Base-by-base conservation (phyloP, 352 stramenopile species). In the Pythium coloratum region DNA sequence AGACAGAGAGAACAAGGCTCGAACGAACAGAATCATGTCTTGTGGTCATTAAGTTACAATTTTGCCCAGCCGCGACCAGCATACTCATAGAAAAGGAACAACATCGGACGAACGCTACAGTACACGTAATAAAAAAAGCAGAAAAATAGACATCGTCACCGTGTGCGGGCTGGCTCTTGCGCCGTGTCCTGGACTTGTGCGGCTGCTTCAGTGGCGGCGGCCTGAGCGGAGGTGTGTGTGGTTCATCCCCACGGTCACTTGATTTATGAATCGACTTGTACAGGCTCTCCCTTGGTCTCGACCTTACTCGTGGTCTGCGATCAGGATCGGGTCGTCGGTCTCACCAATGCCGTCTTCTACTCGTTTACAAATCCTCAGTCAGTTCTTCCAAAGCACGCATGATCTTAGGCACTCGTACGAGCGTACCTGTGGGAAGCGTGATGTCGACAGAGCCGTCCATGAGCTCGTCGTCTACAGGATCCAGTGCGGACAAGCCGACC, bases 221-320 rank as follows among this genome's bases (percentile, higher is more conserved):
- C 55, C 6, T 26, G 26, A 46, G 18, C 61, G 20, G 51, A 34
- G 51, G 36, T 54, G 30, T 59, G 40, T 66, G 64, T 70, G 64
- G 64, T 70, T 70, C 64, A 70, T 70, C 57, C 64, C 64, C 64
- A 70, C 64, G 38, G 46, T 55, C 50, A 70, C 64, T 70, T 70
- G 56, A 63, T 60, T 62, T 62, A 53, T 59, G 44, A 65, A 54
- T 66, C 64, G 46, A 58, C 44, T 69, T 50, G 55, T 64, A 57
- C 56, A 65, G 28, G 33, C 32, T 42, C 16, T 36, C 30, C 58
- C 9, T 8, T 16, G 3, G 20, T 24, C 49, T 59, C 20, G 32
- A 28, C 46, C 10, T 57, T 62, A 63, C 24, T 58, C 49, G 32
- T 55, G 30, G 32, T 67, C 59, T 12, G 28, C 47, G 53, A 73